Base-by-base conservation (phyloP, 192 early-diverging fungal genomes). In the Blastocladiella britannica region DNA sequence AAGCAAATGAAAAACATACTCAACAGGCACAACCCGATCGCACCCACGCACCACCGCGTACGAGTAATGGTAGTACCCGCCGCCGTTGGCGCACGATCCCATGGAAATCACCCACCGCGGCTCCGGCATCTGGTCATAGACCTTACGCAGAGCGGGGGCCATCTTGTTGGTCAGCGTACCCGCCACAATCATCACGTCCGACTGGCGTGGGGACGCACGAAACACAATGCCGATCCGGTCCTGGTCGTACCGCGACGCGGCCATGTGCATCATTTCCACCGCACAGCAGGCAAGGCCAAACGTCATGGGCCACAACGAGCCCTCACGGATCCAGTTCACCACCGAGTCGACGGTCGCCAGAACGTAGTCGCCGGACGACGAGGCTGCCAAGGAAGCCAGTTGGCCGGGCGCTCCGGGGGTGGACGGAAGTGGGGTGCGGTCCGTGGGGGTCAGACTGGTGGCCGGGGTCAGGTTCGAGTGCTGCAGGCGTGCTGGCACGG, bases 31-130 rank as follows among this genome's bases (percentile, higher is more conserved):
- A 67, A 97, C 82, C 22, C 93, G 81, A 60, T 97, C 93, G 67
- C 93, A 97, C 15, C 37, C 37, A 4, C 37, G 37, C 37, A 47
- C 37, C 3, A 93, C 91, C 59, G 85, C 79, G 69, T 93, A 93
- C 52, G 85, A 88, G 76, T 97, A 97, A 73, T 97, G 93, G 72
- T 97, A 97, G 76, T 97, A 97, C 55, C 93, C 93, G 59, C 93
- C 93, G 62, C 90, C 89, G 68, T 93, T 93, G 29, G 93, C 90
- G 58, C 84, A 97, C 55, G 82, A 86, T 37, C 93, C 93, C 93
- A 97, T 97, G n/a, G 89, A 93, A 56, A 97, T 89, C 22, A 97
- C 93, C 93, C 93, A 97, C 55, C 91, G 83, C 54, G 93, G 93
- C 68, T 93, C 89, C 28, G 93, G 91, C 88, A 97, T 93, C 60